Base-by-base conservation (phyloP, 1,284 basidiomycete species). In the Pseudozyma flocculosa region DNA sequence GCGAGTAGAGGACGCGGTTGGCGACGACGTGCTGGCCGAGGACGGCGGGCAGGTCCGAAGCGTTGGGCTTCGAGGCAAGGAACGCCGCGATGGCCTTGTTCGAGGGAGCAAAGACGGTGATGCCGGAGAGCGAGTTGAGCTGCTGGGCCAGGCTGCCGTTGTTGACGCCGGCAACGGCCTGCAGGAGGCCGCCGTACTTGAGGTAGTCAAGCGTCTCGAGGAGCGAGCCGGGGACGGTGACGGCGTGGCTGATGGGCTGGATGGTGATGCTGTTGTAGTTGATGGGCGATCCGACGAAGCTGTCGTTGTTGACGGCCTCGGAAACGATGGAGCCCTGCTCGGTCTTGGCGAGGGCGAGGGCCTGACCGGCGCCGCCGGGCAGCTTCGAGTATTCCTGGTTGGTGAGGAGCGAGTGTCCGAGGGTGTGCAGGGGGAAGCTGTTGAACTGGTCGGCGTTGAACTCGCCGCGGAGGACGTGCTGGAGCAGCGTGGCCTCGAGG, bases 281-380 rank as follows among this genome's bases (percentile, higher is more conserved):
- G 50, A 29, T 22, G 10, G 30, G 24, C 8, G 30, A 40, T 10
- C 38, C 46, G 2, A 45, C 40, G 18, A 59, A 59, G 4, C 55
- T 59, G 23, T 54, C 61, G 45, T 60, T 60, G 67, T 69, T 69
- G 26, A 61, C 51, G 2, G 59, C 67, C 43, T 69, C 64, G n/a
- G 61, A 32, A 13, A 68, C 57, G 26, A 63, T 54, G 0, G 24
- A 18, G 18, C 26, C 14, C 44, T 54, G 18, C 23, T 39, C 50
- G 8, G 42, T 48, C 43, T 49, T 45, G 47, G 61, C 39, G 9
- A 70, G 47, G 11, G 68, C 65, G 11, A 70, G 66, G 13, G 62
- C 62, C 48, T 66, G 65, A 24, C 68, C 68, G 24, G 68, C 67
- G 11, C 61, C 61, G 23, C 68, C 68, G 19, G 68, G 68, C n/a